Base-by-base conservation (phyloP, 192 early-diverging fungal species). In the Gorgonomyces haynaldii region DNA sequence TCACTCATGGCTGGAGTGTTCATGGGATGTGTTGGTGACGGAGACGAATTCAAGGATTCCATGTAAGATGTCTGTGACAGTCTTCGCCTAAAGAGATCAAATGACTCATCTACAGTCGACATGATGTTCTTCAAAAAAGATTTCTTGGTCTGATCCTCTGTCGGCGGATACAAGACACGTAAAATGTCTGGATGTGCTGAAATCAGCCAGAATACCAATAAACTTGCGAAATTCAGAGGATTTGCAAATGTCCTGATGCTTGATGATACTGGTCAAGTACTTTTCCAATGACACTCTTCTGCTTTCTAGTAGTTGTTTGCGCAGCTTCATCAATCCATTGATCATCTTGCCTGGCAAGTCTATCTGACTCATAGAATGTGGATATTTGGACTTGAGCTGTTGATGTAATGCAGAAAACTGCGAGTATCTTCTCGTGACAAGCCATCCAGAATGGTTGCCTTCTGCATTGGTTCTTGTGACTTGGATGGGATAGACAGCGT, bases 381-480 rank as follows among this genome's bases (percentile, higher is more conserved):
- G 67, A 49, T 70, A 79, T 16, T 59, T 52, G 0, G 62, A 53
- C 22, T 71, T 74, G 19, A 96, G 62, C 7, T 67, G 60, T 24
- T 79, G 78, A 52, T 96, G 89, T 52, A 96, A 60, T 0, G 73
- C 66, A 42, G 79, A 74, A 58, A 96, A 93, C 62, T 96, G 88
- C n/a, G 76, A 76, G 58, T 86, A 90, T 2, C 90, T 62, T 4
- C 86, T 69, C 1, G 24, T 20, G 15, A 71, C 42, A 21, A 56
- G 44, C 67, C 67, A 70, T 4, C 45, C 55, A 35, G 38, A 45
- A 20, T 32, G 16, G 1, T 19, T 55, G 9, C 40, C 37, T 16
- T 48, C 55, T 19, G 41, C 10, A 41, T 52, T 58, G 0, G 38
- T 24, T 9, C 38, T 17, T 4, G 49, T 42, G 0, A 67, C 65